Conservation (phyloP, 192 early-diverging fungal genomes). For the Coemansia sp. region DNA sequence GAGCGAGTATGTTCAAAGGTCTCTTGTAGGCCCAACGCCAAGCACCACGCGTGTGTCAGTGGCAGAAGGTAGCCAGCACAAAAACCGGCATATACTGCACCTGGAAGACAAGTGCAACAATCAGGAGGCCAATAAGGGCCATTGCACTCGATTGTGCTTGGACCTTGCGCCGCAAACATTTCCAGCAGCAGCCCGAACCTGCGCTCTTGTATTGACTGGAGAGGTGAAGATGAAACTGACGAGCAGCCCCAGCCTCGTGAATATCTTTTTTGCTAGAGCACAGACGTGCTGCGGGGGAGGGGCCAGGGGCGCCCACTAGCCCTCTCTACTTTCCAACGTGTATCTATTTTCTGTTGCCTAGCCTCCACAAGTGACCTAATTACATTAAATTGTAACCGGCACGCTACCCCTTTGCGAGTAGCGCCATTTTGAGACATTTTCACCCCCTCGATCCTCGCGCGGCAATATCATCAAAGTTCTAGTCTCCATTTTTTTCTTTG, state of each 20-base stretch:
- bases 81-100: not conserved
- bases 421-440: slow-evolving; percentile 1
- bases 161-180: not conserved
- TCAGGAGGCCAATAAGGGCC: not conserved
- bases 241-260: not conserved
- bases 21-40: too few relatives aligned
- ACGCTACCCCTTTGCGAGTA: not conserved
- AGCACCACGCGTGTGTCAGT: not conserved
- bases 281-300: not conserved
- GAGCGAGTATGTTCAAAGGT: too few relatives aligned
- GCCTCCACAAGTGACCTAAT: not conserved
- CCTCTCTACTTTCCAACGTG: not conserved
- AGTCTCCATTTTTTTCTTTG: not conserved
- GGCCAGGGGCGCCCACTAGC: not conserved
- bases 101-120: not conserved
- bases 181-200: not conserved
- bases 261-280: not conserved
- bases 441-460: not conserved
- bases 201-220: too few relatives aligned
- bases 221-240: not conserved
- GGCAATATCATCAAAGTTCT: slow-evolving; percentile 1
- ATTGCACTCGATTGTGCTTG: not conserved
- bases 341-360: not conserved
- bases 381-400: not conserved
- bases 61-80: not conserved